Percentiles rank a stretch among this genome's conserved stretches.
Evolutionary conservation across 2,329 filamentous ascomycete genomes (phyloP).

Genomic region (Paraconiothyrium sp.): DNA sequence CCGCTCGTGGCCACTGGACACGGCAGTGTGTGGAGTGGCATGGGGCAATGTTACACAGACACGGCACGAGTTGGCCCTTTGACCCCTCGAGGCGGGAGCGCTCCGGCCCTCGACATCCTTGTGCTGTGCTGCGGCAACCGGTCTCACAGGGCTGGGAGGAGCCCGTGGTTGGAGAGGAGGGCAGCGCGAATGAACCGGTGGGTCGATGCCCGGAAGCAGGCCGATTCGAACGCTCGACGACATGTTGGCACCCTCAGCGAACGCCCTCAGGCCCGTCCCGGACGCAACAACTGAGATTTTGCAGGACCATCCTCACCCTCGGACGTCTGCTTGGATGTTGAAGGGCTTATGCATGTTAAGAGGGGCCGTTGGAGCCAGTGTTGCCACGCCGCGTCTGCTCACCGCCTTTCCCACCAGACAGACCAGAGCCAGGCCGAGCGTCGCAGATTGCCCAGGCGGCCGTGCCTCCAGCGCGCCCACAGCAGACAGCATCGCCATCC

Average conservation of each 20-base stretch:
- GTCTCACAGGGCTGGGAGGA: slow-evolving; percentile 37
- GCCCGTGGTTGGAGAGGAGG: slow-evolving; percentile 32
- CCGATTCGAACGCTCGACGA: slow-evolving; percentile 40
- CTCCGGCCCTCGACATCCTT: slow-evolving; percentile 28
- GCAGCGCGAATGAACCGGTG: slow-evolving; percentile 31
- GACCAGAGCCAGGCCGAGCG: slow-evolving; percentile 19
- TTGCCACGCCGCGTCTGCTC: slow-evolving; percentile 27
- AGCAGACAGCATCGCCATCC: slow-evolving; percentile 19
- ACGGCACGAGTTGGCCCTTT: slow-evolving; percentile 3
- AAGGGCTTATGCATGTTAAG: slow-evolving; percentile 14
- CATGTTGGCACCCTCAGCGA: slow-evolving; percentile 10
- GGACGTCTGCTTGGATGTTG: not conserved
- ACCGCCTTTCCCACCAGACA: slow-evolving; percentile 37
- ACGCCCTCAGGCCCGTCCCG: not conserved
- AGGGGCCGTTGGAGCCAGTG: slow-evolving; percentile 27
- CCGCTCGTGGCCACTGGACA: slow-evolving; percentile 14
- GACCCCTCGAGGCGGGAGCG: slow-evolving; percentile 17
- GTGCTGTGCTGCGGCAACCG: slow-evolving; percentile 10
- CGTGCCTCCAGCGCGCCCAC: slow-evolving; percentile 16
- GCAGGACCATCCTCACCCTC: slow-evolving; percentile 12
- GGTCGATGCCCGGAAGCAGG: slow-evolving; percentile 33
- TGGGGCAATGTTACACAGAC: slow-evolving; percentile 13
- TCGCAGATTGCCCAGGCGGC: slow-evolving; percentile 29
- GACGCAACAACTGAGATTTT: slow-evolving; percentile 3
- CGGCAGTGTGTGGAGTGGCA: not conserved